Evolutionary conservation across 257 asterid species (phyloP), one percentile per base, ranked within the genome.

Genomic region (Primulina huaijiensis): DNA sequence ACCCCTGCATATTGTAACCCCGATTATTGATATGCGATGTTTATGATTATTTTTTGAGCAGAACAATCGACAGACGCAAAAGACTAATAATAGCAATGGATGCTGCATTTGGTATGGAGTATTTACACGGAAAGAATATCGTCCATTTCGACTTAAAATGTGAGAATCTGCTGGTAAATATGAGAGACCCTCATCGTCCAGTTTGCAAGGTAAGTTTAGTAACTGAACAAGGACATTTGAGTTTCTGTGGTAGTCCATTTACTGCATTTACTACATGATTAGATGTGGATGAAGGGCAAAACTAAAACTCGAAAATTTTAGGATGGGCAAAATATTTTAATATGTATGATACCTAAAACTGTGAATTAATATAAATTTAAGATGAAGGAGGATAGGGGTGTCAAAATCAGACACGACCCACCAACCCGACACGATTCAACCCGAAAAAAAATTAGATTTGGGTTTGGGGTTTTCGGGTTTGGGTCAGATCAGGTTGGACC

Each of bases 151-250:
- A 94, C 83, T 85, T 94, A 9, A 94, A 94, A 86, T 91, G 99
- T 75, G 99, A 91, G 77, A 94, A 94, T 80, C 83, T 94, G 77
- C 80, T 94, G 77, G 99, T 94, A 8, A 94, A 94, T 74, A 91
- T 94, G 97, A 83, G 99, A 76, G 99, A 94, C 70, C 99, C 99
- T 31, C 99, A 94, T 84, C 97, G 99, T 56, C 99, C 99, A 1
- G 97, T 94, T 71, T 94, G 99, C 88, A 94, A 94, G 97, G 99
- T 91, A 69, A 75, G 79, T 55, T 61, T 17, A 56, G 46, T 60
- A 23, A 17, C 55, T 74, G 17, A 11, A 31, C 11, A 6, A 27
- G 7, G 46, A 30, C 46, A 3, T 67, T 33, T 37, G 60, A 50
- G 8, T 65, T 68, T 33, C 50, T 63, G 27, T 35, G 50, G 4